Conservation (phyloP, 2,329 filamentous ascomycete species). For the Cucurbitaria berberidis region DNA sequence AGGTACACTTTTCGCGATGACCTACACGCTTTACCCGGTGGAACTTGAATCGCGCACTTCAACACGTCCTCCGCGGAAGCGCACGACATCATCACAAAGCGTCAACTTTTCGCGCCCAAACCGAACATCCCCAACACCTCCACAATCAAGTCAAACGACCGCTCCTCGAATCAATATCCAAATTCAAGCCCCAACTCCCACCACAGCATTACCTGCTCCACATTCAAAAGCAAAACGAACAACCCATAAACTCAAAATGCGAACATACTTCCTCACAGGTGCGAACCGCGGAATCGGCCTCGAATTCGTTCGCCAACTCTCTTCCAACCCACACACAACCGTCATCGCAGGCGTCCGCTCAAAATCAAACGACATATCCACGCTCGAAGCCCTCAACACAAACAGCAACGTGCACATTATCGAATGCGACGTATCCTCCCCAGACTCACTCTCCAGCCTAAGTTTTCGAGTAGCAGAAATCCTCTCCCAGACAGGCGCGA, state of each 20-base stretch:
- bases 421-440: conserved; percentile 48
- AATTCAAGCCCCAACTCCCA: conserved; percentile 9
- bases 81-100: conserved; percentile 5
- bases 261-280: conserved; percentile 42
- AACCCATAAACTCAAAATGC: conserved; percentile 23
- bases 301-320: conserved; percentile 41
- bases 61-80: conserved; percentile 9
- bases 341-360: conserved; percentile 52
- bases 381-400: conserved; percentile 33
- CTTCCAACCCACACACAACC: conserved; percentile 39
- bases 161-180: neutral
- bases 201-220: conserved; percentile 1
- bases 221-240: neutral
- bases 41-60: conserved; percentile 5
- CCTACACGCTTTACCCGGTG: conserved; percentile 20
- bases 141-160: neutral
- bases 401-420: conserved; percentile 47
- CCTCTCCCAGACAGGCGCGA: conserved; percentile 39
- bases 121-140: neutral
- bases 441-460: conserved; percentile 43
- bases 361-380: conserved; percentile 33
- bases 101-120: conserved; percentile 17
- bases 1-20: neutral
- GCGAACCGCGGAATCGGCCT: conserved; percentile 43
- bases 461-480: conserved; percentile 44